A percentile compares a stretch with the other conserved stretches of the same genome.
Conservation (phyloP, 2,329 filamentous ascomycete species). For the Arthroderma sp. region DNA sequence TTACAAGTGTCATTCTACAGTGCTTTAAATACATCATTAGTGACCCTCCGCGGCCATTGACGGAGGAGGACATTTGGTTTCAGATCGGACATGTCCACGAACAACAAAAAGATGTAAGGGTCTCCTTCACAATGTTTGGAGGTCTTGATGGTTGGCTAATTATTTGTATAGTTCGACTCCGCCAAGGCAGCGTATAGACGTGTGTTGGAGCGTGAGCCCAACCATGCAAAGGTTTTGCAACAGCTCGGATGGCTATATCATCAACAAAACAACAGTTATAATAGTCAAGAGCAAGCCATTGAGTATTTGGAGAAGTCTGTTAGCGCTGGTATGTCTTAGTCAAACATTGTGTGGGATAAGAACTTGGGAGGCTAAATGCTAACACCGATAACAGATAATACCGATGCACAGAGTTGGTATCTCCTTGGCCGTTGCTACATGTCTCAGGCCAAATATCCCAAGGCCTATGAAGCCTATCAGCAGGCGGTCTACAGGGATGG, state of each 20-base stretch:
- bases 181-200: constrained; percentile 87
- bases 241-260: constrained; percentile 97
- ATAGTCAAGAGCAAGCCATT: constrained; percentile 89
- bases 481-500: constrained; percentile 97
- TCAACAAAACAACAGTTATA: constrained; percentile 82
- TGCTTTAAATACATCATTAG: constrained; percentile 98
- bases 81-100: constrained; percentile 98
- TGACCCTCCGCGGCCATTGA: constrained; percentile 80
- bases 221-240: constrained; percentile 94
- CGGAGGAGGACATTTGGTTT: constrained; percentile 98
- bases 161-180: constrained; percentile 62
- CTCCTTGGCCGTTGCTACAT: constrained; percentile 95
- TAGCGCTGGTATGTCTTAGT: constrained; percentile 56
- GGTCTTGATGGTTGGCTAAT: constrained; percentile 17
- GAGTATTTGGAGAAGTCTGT: constrained; percentile 97
- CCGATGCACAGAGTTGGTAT: constrained; percentile 97
- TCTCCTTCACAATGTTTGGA: not conserved
- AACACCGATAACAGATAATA: constrained; percentile 52
- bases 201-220: constrained; percentile 85
- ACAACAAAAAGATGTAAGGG: constrained; percentile 90
- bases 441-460: constrained; percentile 97
- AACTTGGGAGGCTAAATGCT: not conserved
- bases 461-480: constrained; percentile 96
- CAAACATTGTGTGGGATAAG: not conserved
- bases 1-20: constrained; percentile 33